Evolutionary conservation across 1,139 yeast species (phyloP), one percentile per base, ranked within the genome.

Genomic region (Taphrina pruni): DNA sequence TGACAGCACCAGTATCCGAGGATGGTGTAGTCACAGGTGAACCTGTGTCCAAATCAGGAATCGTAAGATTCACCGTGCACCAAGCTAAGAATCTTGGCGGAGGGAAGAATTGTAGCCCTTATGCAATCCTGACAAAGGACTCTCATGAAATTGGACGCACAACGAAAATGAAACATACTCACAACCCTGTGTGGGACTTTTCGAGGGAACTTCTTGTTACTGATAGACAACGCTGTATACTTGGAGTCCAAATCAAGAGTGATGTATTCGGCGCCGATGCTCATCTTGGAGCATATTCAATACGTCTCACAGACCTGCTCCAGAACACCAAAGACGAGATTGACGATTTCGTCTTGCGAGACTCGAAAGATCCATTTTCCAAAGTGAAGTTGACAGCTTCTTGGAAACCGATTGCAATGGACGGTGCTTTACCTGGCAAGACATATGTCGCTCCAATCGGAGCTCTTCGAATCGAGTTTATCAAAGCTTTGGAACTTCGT

Each of bases 381-480:
- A 58, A 58, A 45, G 82, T 91, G 66, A 84, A 87, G 73, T 77
- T 94, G 68, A 79, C 84, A 20, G 86, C 95, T 43, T 80, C 82
- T 69, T 94, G 97, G 97, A 91, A 89, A 78, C 95, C 98, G 3
- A 96, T 93, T 56, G 87, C 85, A 48, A 80, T 93, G 75, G 85
- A 84, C 72, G 83, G 85, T 57, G 80, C 81, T 57, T 79, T 80
- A 60, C 81, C 86, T 66, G 92, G 91, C 73, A 87, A 89, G 74
- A 93, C 92, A 62, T 93, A 91, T 80, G 86, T 91, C 39, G 93
- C 93, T 71, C 99, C 99, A 67, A 88, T 93, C 77, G 99, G 99
- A 76, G 95, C 89, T 51, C 83, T 93, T 14, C 87, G 98, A 76
- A 83, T 94, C 69, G 85, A 87, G 73, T 78, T 94, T 72, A 85